Evolutionary conservation across 2,329 filamentous ascomycete species (phyloP).

Genomic region (Exserohilum rostratum): DNA sequence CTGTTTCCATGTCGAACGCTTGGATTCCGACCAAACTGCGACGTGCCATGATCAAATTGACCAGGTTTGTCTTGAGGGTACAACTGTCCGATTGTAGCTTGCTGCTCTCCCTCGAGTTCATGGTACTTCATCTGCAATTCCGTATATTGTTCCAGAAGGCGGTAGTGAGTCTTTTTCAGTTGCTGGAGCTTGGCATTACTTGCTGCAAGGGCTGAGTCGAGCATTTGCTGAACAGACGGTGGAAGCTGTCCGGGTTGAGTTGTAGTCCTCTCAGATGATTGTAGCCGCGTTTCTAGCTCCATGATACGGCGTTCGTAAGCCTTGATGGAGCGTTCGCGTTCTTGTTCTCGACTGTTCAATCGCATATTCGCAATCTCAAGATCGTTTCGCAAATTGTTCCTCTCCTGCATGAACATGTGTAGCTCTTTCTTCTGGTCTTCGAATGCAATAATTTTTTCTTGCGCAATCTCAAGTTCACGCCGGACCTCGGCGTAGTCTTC

Average conservation of each 20-base stretch:
- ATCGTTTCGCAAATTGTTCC: slow-evolving; percentile 64
- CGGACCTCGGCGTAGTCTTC: slow-evolving; percentile 60
- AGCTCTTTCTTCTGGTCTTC: slow-evolving; percentile 49
- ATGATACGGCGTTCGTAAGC: slow-evolving; percentile 57
- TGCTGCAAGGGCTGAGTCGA: slow-evolving; percentile 57
- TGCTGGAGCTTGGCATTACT: slow-evolving; percentile 56
- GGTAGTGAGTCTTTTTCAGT: slow-evolving; percentile 59
- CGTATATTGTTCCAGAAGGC: slow-evolving; percentile 57
- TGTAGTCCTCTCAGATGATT: slow-evolving; percentile 31
- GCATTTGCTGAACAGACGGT: slow-evolving; percentile 53
- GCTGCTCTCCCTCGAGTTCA: slow-evolving; percentile 47
- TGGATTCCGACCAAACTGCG: slow-evolving; percentile 34
- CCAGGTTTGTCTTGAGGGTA: slow-evolving; percentile 26
- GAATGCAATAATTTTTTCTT: slow-evolving; percentile 41
- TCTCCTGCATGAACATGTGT: slow-evolving; percentile 62
- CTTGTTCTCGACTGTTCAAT: slow-evolving; percentile 59
- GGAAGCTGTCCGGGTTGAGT: slow-evolving; percentile 43
- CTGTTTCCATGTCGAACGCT: slow-evolving; percentile 30
- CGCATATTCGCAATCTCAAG: slow-evolving; percentile 65
- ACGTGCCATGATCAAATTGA: slow-evolving; percentile 24
- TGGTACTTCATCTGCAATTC: slow-evolving; percentile 56
- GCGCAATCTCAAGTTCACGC: slow-evolving; percentile 39
- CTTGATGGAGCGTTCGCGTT: slow-evolving; percentile 55
- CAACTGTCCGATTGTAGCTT: slow-evolving; percentile 35
- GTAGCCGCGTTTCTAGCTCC: slow-evolving; percentile 51